Evolutionary conservation across 208 protist genomes (phyloP).

Genomic region (Leptomonas pyrrhocoris): DNA sequence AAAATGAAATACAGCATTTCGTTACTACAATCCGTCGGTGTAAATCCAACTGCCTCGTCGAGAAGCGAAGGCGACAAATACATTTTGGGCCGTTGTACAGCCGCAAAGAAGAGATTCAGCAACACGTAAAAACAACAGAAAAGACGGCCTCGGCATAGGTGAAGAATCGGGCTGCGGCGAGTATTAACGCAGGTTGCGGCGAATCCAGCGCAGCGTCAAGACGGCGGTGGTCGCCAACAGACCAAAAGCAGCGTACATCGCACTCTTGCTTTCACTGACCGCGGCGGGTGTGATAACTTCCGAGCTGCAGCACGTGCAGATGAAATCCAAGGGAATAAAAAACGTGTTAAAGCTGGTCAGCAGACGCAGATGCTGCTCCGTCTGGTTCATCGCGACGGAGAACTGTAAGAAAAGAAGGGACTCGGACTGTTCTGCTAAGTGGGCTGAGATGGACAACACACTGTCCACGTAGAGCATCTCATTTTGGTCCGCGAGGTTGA

Average conservation of each 20-base stretch:
- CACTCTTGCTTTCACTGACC: slow-evolving; percentile 8
- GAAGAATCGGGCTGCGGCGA: no score
- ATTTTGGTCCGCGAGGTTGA: slow-evolving; percentile 31
- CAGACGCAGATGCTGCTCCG: slow-evolving; percentile 57
- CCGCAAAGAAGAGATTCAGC: no score
- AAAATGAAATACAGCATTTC: no score
- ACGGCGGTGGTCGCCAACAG: slow-evolving; percentile 23
- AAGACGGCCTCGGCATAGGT: no score
- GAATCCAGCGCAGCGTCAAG: slow-evolving; percentile 37
- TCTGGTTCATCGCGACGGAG: slow-evolving; percentile 52
- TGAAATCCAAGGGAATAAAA: slow-evolving; percentile 68
- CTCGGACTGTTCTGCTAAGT: slow-evolving; percentile 61
- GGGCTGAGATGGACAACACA: slow-evolving; percentile 39
- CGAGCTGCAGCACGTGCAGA: slow-evolving; percentile 50
- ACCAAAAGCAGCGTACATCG: slow-evolving; percentile 22
- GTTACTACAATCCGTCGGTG: no score
- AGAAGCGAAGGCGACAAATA: no score
- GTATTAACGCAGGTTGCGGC: slow-evolving; percentile 8
- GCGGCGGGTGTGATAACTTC: slow-evolving; percentile 32
- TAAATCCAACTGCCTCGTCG: no score
- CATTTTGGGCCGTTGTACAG: no score
- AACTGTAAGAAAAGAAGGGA: slow-evolving; percentile 67
- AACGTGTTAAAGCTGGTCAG: slow-evolving; percentile 70
- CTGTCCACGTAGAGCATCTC: slow-evolving; percentile 44
- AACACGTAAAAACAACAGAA: no score